Evolutionary conservation across 2,329 filamentous ascomycete genomes (phyloP).

Genomic region (Fusarium sacchari): DNA sequence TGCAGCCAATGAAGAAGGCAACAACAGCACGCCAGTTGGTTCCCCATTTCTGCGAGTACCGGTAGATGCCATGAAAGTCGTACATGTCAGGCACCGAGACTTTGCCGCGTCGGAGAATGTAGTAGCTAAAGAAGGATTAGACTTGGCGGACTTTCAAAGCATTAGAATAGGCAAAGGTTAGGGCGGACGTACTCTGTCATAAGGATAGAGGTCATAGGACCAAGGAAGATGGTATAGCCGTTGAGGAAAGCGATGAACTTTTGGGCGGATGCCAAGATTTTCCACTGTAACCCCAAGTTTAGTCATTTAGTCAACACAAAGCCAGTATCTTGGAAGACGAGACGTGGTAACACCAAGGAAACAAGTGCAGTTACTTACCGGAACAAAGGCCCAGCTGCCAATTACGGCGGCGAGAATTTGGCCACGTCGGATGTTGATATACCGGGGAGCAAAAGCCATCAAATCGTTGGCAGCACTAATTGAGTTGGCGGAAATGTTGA

Average conservation of each 20-base stretch:
- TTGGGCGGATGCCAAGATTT: not conserved
- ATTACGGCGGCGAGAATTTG: not conserved
- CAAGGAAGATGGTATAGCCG: conserved; percentile 1
- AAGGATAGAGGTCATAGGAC: conserved; percentile 4
- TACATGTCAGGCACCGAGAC: conserved; percentile 3
- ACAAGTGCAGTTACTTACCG: not conserved
- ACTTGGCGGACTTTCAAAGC: not conserved
- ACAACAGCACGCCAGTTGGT: conserved; percentile 7
- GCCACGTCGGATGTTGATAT: conserved; percentile 10
- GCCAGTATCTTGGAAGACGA: not conserved
- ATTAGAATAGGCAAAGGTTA: accelerated
- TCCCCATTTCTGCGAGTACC: conserved; percentile 6
- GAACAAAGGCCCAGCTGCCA: conserved; percentile 4
- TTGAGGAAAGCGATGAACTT: conserved; percentile 4
- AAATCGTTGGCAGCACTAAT: conserved; percentile 11
- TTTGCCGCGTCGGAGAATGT: not conserved
- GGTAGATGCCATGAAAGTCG: conserved; percentile 4
- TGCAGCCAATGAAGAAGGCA: conserved; percentile 1
- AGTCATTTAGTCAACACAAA: not conserved
- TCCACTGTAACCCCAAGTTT: not conserved
- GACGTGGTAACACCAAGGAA: no score
- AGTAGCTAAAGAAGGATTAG: not conserved
- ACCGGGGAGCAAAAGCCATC: conserved; percentile 11
- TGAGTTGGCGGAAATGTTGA: conserved; percentile 9
- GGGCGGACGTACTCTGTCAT: not conserved